Conservation (phyloP, 306 rosid species). For the Lathyrus aphaca region DNA sequence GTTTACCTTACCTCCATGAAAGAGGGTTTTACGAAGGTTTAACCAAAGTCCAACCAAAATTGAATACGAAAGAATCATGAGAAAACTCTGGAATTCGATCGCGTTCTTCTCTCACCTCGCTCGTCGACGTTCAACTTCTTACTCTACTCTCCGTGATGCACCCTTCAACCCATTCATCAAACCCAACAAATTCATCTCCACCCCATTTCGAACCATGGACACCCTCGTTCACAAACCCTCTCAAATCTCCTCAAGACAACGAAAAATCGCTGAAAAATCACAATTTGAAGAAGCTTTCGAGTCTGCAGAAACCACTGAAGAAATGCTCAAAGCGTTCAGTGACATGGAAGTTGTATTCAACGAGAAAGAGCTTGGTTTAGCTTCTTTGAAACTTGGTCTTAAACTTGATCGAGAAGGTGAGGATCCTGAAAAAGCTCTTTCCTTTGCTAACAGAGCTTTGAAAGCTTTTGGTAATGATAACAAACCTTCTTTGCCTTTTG, state of each 20-base stretch:
- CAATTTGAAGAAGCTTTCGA: slow-evolving; percentile 82
- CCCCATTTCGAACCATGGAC: slow-evolving; percentile 55
- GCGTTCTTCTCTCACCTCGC: slow-evolving; percentile 48
- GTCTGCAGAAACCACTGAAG: slow-evolving; percentile 62
- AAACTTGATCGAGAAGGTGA: slow-evolving; percentile 88
- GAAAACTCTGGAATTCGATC: slow-evolving; percentile 51
- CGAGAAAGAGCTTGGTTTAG: slow-evolving; percentile 78
- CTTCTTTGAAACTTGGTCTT: slow-evolving; percentile 79
- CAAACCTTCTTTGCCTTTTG: slow-evolving; percentile 61
- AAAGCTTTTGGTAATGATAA: slow-evolving; percentile 64
- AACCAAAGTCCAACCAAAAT: slow-evolving; percentile 19
- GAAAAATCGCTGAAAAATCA: slow-evolving; percentile 60
- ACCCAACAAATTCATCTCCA: slow-evolving; percentile 46
- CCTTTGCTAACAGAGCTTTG: slow-evolving; percentile 71
- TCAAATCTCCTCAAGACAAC: slow-evolving; percentile 66
- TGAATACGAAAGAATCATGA: slow-evolving; percentile 44
- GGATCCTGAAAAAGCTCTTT: slow-evolving; percentile 72
- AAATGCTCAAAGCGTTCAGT: slow-evolving; percentile 69
- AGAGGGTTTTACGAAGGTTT: slow-evolving; percentile 64
- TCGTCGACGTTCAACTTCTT: slow-evolving; percentile 47
- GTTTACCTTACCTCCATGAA: background rate
- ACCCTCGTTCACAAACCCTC: slow-evolving; percentile 59
- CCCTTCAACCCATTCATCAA: slow-evolving; percentile 46
- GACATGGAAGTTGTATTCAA: slow-evolving; percentile 68
- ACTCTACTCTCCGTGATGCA: slow-evolving; percentile 33